A percentile compares a stretch with the other conserved stretches of the same genome.
phyloP scores from a whole-genome alignment of 1,284 basidiomycete species.

The Ganoderma meredithae region DNA sequence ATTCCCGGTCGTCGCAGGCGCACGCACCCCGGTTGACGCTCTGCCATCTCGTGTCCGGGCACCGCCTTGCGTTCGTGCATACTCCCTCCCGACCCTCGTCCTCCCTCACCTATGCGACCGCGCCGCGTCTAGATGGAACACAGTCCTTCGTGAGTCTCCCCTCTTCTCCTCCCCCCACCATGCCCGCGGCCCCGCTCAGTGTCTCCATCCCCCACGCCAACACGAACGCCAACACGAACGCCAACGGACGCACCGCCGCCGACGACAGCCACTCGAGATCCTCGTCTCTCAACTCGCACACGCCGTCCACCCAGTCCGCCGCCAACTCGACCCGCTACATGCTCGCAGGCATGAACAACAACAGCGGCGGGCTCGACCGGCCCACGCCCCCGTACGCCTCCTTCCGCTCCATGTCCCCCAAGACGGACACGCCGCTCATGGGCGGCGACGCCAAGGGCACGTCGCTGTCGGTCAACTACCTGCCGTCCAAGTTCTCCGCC shows the following conservation, averaged over 20 bases:
- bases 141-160: slow-evolving; percentile 35
- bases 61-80: slow-evolving; percentile 21
- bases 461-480: slow-evolving; percentile 61
- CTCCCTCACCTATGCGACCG: slow-evolving; percentile 29
- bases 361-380: slow-evolving; percentile 39
- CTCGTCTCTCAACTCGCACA: slow-evolving; percentile 46
- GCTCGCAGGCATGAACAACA: slow-evolving; percentile 44
- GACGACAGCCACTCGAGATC: slow-evolving; percentile 42
- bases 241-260: slow-evolving; percentile 15
- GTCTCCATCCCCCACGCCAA: slow-evolving; percentile 7
- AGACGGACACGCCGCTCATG: slow-evolving; percentile 38
- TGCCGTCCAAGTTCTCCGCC: slow-evolving; percentile 65
- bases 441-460: slow-evolving; percentile 30
- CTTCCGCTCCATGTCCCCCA: slow-evolving; percentile 40
- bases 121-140: slow-evolving; percentile 39
- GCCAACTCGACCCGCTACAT: slow-evolving; percentile 47
- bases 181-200: slow-evolving; percentile 17
- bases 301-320: slow-evolving; percentile 47
- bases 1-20: slow-evolving; percentile 12
- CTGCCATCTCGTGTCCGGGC: slow-evolving; percentile 12
- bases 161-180: slow-evolving; percentile 15
- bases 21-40: slow-evolving; percentile 26
- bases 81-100: slow-evolving; percentile 13
- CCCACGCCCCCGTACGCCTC: slow-evolving; percentile 42
- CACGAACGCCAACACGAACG: background rate